Evolutionary conservation across 2,329 filamentous ascomycete genomes (phyloP).

Genomic region (Xylaria sp.): DNA sequence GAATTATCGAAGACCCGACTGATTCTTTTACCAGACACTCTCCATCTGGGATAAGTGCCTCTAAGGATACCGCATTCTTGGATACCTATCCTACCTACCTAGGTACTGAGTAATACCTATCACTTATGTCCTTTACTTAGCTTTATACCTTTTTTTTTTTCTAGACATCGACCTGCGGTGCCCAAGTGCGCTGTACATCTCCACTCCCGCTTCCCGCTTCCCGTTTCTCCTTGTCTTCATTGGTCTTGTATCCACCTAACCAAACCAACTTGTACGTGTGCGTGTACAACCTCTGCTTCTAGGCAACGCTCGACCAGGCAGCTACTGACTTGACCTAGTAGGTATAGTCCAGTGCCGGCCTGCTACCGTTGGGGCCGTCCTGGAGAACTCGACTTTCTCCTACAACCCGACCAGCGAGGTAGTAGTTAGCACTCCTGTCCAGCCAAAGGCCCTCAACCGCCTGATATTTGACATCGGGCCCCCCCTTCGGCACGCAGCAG

Average conservation of each 20-base stretch:
- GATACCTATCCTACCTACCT: not conserved
- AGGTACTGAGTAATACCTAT: not conserved
- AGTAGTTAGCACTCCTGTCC: conserved; percentile 5
- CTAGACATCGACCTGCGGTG: not conserved
- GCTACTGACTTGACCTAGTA: not conserved
- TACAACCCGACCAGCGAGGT: conserved; percentile 15
- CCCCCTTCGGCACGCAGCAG: conserved; percentile 7
- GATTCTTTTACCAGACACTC: not conserved
- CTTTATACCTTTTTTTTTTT: not conserved
- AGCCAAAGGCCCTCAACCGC: not conserved
- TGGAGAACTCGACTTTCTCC: conserved; percentile 12
- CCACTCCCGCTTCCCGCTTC: not conserved
- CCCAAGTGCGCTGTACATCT: not conserved
- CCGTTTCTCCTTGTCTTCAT: not conserved
- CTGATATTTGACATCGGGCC: not conserved
- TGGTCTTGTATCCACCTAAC: not conserved
- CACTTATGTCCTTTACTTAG: not conserved
- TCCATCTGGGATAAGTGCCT: not conserved
- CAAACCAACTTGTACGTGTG: not conserved
- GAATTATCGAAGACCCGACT: not conserved
- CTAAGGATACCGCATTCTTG: not conserved
- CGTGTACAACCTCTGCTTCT: not conserved
- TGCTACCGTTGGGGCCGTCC: conserved; percentile 15
- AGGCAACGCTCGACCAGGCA: not conserved
- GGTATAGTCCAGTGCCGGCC: not conserved